Conservation (phyloP, 805 yeast species). For the Yamadazyma insecticola region DNA sequence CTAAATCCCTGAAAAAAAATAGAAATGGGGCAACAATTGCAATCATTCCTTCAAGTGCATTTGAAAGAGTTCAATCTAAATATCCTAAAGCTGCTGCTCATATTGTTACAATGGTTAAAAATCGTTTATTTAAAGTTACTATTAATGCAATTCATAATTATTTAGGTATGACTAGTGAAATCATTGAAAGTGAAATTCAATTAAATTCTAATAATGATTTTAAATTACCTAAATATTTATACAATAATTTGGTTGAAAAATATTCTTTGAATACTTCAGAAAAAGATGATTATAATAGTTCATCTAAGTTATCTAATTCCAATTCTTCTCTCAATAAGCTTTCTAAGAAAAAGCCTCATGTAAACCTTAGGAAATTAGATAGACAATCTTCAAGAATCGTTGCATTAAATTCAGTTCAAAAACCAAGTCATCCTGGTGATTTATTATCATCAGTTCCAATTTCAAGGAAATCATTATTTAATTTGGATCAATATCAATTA, state of each 20-base stretch:
- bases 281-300: slow-evolving; percentile 1
- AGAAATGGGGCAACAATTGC: slow-evolving; percentile 70
- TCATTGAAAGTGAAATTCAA: slow-evolving; percentile 67
- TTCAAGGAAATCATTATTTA: slow-evolving; percentile 36
- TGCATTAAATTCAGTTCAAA: slow-evolving; percentile 46
- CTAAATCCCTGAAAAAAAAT: slow-evolving; percentile 29
- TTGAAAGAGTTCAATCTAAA: slow-evolving; percentile 61
- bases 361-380: slow-evolving; percentile 3
- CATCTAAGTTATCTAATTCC: background rate
- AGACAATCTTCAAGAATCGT: slow-evolving; percentile 33
- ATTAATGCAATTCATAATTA: slow-evolving; percentile 86
- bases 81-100: slow-evolving; percentile 91
- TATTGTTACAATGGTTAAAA: slow-evolving; percentile 86
- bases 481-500: slow-evolving; percentile 8
- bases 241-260: slow-evolving; percentile 50
- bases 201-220: slow-evolving; percentile 43
- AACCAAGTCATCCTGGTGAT: slow-evolving; percentile 76
- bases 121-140: slow-evolving; percentile 84
- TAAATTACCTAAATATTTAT: slow-evolving; percentile 58
- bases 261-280: slow-evolving; percentile 13
- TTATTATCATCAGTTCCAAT: slow-evolving; percentile 76
- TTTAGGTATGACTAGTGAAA: slow-evolving; percentile 77
- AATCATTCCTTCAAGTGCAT: slow-evolving; percentile 83
- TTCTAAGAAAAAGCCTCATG: slow-evolving; percentile 5
- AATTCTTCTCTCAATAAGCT: slow-evolving; percentile 3